Conservation (phyloP, 1,284 basidiomycete genomes). For the Austropuccinia psidii region DNA sequence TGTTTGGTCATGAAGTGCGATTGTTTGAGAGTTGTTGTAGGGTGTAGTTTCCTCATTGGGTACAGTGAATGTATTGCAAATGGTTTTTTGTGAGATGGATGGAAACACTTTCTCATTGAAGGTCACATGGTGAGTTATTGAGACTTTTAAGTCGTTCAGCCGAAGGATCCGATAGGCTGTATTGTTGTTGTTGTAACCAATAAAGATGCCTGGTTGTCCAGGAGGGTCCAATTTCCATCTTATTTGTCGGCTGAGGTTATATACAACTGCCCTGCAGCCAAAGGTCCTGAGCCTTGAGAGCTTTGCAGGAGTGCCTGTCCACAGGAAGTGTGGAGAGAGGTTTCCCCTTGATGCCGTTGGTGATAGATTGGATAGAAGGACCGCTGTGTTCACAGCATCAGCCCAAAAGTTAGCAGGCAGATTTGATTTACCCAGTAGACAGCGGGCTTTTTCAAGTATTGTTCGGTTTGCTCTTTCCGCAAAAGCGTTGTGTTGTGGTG, state of each 20-base stretch:
- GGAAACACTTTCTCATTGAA: too few relatives aligned
- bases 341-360: background rate
- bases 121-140: too few relatives aligned
- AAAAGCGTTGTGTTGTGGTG: slow-evolving; percentile 47
- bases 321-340: background rate
- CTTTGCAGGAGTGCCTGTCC: background rate
- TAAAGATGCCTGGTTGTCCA: too few relatives aligned
- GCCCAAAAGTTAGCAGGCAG: background rate
- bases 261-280: background rate
- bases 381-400: background rate
- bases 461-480: slow-evolving; percentile 31
- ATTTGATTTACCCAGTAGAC: background rate
- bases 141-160: too few relatives aligned
- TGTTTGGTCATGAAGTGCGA: background rate
- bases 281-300: background rate
- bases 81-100: too few relatives aligned
- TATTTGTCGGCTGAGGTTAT: background rate
- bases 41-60: too few relatives aligned
- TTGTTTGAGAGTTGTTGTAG: too few relatives aligned
- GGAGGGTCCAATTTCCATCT: too few relatives aligned
- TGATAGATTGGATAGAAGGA: background rate
- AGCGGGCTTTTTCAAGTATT: slow-evolving; percentile 3
- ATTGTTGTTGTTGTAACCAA: too few relatives aligned
- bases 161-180: too few relatives aligned
- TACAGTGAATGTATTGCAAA: too few relatives aligned